A percentile compares a stretch with the other conserved stretches of the same genome.
Evolutionary conservation across 768 basidiomycete genomes (phyloP).

Genomic region (Lyophyllum decastes): DNA sequence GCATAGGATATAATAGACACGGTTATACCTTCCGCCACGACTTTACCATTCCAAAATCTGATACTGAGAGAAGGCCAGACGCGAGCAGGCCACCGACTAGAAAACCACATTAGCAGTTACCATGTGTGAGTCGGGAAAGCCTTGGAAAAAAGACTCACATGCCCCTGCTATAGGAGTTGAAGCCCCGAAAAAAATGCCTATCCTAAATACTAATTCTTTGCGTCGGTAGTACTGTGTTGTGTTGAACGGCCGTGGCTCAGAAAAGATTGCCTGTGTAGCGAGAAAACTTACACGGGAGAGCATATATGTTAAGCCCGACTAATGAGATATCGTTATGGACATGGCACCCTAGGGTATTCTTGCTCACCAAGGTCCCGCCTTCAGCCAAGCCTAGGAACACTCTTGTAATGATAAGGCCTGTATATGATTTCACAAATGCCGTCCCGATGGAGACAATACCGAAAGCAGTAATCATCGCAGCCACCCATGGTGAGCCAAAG

Average conservation of each 20-base stretch:
- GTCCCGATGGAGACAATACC: constrained; percentile 21
- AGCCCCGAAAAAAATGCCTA: constrained; percentile 36
- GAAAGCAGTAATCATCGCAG: constrained; percentile 20
- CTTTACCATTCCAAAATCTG: constrained; percentile 31
- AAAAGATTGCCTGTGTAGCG: too few relatives aligned
- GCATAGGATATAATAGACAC: neutral
- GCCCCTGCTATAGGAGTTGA: constrained; percentile 36
- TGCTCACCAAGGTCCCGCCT: constrained; percentile 24
- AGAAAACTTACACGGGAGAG: constrained; percentile 19
- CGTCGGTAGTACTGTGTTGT: constrained; percentile 32
- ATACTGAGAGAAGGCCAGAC: constrained; percentile 34
- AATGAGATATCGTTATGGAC: neutral
- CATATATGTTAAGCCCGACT: constrained; percentile 23
- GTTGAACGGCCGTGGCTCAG: neutral
- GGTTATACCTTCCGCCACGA: constrained; percentile 35
- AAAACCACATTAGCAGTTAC: neutral
- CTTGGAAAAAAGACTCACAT: constrained; percentile 23
- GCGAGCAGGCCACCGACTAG: constrained; percentile 39
- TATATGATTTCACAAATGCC: constrained; percentile 23
- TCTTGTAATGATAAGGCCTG: constrained; percentile 22
- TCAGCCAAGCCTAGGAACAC: constrained; percentile 27
- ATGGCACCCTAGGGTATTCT: neutral
- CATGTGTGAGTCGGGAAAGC: neutral
- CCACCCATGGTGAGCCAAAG: constrained; percentile 22
- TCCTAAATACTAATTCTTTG: constrained; percentile 32